A percentile compares a stretch with the other conserved stretches of the same genome.
Evolutionary conservation across 352 stramenopile species (phyloP).

Genomic region (Achlya hypogyna): DNA sequence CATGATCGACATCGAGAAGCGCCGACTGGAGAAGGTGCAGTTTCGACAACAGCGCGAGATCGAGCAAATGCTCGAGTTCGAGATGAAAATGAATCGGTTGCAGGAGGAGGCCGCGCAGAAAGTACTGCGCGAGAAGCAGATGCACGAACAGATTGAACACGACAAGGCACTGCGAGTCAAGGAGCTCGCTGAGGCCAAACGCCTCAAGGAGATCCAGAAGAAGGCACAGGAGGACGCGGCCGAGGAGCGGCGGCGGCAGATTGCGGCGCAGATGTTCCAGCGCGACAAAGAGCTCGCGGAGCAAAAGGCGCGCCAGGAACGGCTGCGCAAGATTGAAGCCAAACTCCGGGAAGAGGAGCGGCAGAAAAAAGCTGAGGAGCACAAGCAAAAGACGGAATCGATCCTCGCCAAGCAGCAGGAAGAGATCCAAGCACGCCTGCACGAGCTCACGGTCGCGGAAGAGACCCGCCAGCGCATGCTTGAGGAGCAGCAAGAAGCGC

Average conservation of each 20-base stretch:
- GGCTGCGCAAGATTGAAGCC: conserved; percentile 50
- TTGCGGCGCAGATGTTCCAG: conserved; percentile 59
- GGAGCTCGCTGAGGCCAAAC: conserved; percentile 65
- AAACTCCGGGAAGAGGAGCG: conserved; percentile 60
- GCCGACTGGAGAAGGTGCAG: conserved; percentile 65
- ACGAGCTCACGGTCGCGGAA: conserved; percentile 57
- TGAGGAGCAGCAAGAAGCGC: conserved; percentile 55
- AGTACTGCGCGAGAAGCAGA: conserved; percentile 48
- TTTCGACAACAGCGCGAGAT: conserved; percentile 70
- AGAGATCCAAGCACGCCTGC: conserved; percentile 49
- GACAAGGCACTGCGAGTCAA: conserved; percentile 50
- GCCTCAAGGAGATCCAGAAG: conserved; percentile 71
- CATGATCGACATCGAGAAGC: conserved; percentile 56
- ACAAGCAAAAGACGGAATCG: conserved; percentile 44
- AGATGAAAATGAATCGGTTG: conserved; percentile 84
- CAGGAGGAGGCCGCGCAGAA: conserved; percentile 67
- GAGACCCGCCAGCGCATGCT: conserved; percentile 57
- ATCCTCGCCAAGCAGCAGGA: conserved; percentile 51
- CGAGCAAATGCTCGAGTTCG: conserved; percentile 88
- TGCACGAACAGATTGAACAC: conserved; percentile 60
- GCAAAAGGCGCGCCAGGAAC: conserved; percentile 69
- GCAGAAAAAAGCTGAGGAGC: conserved; percentile 64
- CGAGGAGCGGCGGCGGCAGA: conserved; percentile 55
- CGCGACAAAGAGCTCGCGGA: conserved; percentile 62
- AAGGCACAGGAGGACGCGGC: conserved; percentile 75